Percentiles rank a stretch among this genome's conserved stretches.
Evolutionary conservation across 179 eudicot species (phyloP).

Genomic region (Silene vulgaris): DNA sequence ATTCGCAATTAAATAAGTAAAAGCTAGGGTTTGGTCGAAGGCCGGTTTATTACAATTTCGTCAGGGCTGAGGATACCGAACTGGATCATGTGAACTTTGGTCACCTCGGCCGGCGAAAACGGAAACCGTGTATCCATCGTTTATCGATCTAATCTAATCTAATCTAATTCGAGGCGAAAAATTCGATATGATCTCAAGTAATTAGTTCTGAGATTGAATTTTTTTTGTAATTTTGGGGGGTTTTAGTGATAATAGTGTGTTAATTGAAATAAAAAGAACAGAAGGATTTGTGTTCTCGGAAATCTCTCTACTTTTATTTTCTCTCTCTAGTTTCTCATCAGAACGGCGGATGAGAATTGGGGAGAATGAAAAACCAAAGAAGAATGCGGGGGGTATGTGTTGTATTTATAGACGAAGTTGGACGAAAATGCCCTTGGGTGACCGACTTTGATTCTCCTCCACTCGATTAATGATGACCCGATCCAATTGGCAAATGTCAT

Average conservation of each 20-base stretch:
- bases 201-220: not conserved
- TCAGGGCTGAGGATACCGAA: slow-evolving; percentile 97
- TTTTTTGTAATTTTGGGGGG: not conserved
- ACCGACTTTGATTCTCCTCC: not conserved
- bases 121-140: slow-evolving; percentile 82
- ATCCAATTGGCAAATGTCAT: too few relatives aligned
- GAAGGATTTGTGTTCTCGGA: too few relatives aligned
- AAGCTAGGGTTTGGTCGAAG: not conserved
- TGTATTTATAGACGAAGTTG: not conserved
- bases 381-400: not conserved
- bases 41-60: slow-evolving; percentile 90
- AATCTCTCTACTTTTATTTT: not conserved
- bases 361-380: not conserved
- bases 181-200: not conserved
- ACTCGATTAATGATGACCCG: not conserved
- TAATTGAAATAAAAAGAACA: too few relatives aligned
- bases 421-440: not conserved
- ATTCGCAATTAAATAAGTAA: too few relatives aligned
- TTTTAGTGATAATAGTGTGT: not conserved
- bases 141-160: not conserved
- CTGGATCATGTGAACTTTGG: slow-evolving; percentile 78
- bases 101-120: slow-evolving; percentile 81
- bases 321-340: not conserved
- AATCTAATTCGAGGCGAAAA: too few relatives aligned
- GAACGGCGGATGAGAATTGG: not conserved